phyloP scores from a whole-genome alignment of 345 rosid species.

The Angophora floribunda region DNA sequence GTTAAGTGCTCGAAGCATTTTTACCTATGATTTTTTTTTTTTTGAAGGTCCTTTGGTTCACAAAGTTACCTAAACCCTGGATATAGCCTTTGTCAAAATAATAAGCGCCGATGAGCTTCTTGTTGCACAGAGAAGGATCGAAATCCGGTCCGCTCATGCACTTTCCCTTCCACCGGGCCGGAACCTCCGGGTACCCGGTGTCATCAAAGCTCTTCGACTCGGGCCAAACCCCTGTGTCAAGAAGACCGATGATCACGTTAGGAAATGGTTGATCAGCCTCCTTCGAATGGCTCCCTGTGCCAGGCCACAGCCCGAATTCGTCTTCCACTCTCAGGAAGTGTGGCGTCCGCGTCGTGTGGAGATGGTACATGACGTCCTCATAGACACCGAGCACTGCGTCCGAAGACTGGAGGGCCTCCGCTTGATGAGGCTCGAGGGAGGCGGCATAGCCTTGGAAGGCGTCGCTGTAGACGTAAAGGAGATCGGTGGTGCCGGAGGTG shows the following conservation, averaged over 20 bases:
- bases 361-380: conserved; percentile 54
- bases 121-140: conserved; percentile 44
- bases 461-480: conserved; percentile 45
- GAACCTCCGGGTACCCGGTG: conserved; percentile 50
- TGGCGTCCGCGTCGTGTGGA: conserved; percentile 66
- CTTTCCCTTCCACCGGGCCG: conserved; percentile 52
- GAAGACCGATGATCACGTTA: conserved; percentile 62
- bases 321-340: conserved; percentile 38
- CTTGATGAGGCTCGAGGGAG: conserved; percentile 41
- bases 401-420: conserved; percentile 27
- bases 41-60: not conserved
- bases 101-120: conserved; percentile 78
- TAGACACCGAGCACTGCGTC: conserved; percentile 51
- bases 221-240: conserved; percentile 85
- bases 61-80: conserved; percentile 28
- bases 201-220: conserved; percentile 66
- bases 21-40: not conserved
- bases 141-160: conserved; percentile 72
- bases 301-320: conserved; percentile 16
- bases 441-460: conserved; percentile 71
- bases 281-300: conserved; percentile 4
- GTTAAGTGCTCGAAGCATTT: not conserved
- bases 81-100: conserved; percentile 58
- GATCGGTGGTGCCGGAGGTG: not conserved
- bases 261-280: not conserved